Base-by-base conservation (phyloP, 164 flowering plant genomes). In the Nymphaea colorata region DNA sequence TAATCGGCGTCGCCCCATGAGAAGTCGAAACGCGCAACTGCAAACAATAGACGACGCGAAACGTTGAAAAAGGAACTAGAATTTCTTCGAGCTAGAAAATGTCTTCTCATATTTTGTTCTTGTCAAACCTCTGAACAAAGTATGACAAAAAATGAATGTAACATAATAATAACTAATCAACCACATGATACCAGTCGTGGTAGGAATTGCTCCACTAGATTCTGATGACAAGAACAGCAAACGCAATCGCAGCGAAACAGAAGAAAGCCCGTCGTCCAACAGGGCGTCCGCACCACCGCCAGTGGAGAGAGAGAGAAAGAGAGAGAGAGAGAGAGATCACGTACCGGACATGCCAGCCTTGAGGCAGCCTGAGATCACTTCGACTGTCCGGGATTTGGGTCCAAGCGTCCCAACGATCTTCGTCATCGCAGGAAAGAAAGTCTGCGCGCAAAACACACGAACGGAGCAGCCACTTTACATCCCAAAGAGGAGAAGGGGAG, bases 331-430 rank as follows among this genome's bases (percentile, higher is more conserved):
- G n/a, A 7, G 59, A 47, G 16, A 11, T 2, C 42, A 12, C 64
- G 3, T 75, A 92, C 99, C 98, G 12, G 99, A 95, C 98, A 95
- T 92, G 63, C 99, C 99, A 36, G 91, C 93, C 61, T 88, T 81
- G 12, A 95, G 90, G 69, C 96, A 95, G 12, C 81, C 69, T 12
- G 96, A 82, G 42, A 95, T 85, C 69, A 85, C 81, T 70, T 87
- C 90, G 4, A 84, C 93, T 7, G 97, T 84, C 71, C 87, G 77
- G 60, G 97, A 91, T 59, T 78, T 88, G 1, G 90, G 87, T 6
- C 97, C 97, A 3, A 89, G 82, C 4, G 97, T 91, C 51, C 97
- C 97, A 4, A 91, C 89, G 66, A 89, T 89, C 84, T 91, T 91
- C 18, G 97, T 85, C 97, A 85, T 87, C 42, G 96, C 90, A 5